A percentile compares a stretch with the other conserved stretches of the same genome.
These are phyloP conservation scores for Amaranthus cruentus DNA, from an alignment of 148 eudicot species.

Conservation along the genomic window DNA sequence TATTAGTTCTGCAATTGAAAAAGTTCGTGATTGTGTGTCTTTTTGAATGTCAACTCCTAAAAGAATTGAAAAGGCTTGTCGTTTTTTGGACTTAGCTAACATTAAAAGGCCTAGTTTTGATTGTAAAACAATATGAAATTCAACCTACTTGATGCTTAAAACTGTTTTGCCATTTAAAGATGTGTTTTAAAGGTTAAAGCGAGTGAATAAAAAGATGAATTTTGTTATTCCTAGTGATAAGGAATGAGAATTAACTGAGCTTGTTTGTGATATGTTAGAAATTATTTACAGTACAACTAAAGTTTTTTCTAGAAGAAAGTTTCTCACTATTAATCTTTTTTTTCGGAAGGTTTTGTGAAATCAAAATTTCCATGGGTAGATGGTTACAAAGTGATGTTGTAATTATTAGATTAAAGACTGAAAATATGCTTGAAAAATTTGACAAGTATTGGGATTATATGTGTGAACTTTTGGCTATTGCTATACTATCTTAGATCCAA, in stretches of 20 bases:
- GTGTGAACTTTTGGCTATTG: too few species aligned
- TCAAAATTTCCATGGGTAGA: neutral
- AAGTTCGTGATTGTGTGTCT: too few species aligned
- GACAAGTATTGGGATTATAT: too few species aligned
- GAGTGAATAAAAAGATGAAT: neutral
- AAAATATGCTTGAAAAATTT: too few species aligned
- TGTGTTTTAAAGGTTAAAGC: conserved; percentile 11
- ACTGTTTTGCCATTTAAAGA: conserved; percentile 13
- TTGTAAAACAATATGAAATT: neutral
- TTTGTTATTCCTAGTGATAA: conserved; percentile 3
- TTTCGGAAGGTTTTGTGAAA: too few species aligned
- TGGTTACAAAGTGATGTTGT: neutral
- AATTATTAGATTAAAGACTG: neutral
- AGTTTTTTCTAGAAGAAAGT: neutral
- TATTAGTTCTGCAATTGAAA: too few species aligned
- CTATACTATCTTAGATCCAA: too few species aligned
- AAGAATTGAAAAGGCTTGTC: too few species aligned
- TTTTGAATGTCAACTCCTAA: too few species aligned
- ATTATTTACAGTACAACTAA: conserved; percentile 3
- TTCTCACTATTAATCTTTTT: too few species aligned
- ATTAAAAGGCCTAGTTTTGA: neutral
- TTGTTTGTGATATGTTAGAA: conserved; percentile 15
- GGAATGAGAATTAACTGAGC: conserved; percentile 11
- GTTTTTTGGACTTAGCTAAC: too few species aligned
- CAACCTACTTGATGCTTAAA: conserved; percentile 12